phyloP scores from a whole-genome alignment of 441 rosid species.

The Populus trichocarpa region DNA sequence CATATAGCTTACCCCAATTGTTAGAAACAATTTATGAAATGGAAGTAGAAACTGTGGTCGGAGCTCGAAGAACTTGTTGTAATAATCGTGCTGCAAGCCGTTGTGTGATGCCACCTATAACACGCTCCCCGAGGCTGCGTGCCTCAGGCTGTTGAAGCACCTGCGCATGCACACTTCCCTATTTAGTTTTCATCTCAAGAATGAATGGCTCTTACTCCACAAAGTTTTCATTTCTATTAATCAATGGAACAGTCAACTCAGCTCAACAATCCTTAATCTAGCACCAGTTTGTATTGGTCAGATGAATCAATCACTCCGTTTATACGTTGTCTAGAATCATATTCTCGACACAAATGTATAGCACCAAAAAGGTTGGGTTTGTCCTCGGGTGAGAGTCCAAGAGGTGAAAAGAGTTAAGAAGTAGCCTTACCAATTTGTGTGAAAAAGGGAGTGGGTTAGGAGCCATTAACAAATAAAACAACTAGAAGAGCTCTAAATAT shows the following conservation, averaged over 20 bases:
- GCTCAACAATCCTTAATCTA: not conserved
- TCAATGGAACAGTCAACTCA: not conserved
- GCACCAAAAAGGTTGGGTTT: not conserved
- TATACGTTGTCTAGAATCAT: not conserved
- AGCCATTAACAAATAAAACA: not conserved
- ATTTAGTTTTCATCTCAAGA: not conserved
- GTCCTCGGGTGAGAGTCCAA: not conserved
- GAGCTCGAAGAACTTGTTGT: conserved; percentile 73
- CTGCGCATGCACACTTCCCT: conserved; percentile 33
- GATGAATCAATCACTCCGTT: not conserved
- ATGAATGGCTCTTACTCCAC: not conserved
- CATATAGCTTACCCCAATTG: conserved; percentile 16
- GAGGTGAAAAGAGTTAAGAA: not conserved
- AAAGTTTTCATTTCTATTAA: not conserved
- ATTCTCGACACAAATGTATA: not conserved
- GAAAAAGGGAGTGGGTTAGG: too few relatives aligned
- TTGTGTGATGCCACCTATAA: conserved; percentile 73
- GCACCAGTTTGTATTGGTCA: not conserved
- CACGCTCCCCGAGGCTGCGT: conserved; percentile 65
- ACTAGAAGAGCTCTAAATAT: not conserved
- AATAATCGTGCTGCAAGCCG: conserved; percentile 89
- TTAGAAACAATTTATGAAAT: conserved; percentile 21
- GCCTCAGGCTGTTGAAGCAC: conserved; percentile 90
- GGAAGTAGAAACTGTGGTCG: conserved; percentile 45
- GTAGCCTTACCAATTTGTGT: not conserved